These are phyloP conservation scores for Rhodomyrtus tomentosa DNA, from an alignment of 345 rosid genomes.

Conservation along the genomic window DNA sequence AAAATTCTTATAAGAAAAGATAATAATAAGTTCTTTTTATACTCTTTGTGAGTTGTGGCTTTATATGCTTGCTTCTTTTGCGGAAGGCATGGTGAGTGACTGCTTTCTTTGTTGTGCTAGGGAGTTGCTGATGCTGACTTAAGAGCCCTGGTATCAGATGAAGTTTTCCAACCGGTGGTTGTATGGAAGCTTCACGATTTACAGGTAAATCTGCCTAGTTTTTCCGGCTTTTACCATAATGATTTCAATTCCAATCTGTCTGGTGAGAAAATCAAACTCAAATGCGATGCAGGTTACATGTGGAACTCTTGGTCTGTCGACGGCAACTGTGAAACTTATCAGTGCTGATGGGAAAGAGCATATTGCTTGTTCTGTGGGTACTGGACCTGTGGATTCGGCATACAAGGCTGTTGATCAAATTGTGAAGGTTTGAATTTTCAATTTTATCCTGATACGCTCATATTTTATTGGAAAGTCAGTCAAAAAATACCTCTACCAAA, in stretches of 20 bases:
- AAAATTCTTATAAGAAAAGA: background rate
- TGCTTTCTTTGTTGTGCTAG: conserved; percentile 12
- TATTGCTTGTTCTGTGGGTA: conserved; percentile 74
- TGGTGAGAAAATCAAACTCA: background rate
- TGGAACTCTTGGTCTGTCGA: conserved; percentile 86
- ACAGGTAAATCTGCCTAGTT: conserved; percentile 40
- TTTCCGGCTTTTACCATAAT: background rate
- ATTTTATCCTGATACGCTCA: background rate
- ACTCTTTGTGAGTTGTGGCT: background rate
- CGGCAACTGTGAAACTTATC: conserved; percentile 84
- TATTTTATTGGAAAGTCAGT: background rate
- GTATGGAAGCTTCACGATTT: conserved; percentile 78
- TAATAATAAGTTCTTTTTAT: background rate
- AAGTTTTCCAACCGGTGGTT: conserved; percentile 80
- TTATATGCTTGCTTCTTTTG: background rate
- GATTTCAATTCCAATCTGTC: background rate
- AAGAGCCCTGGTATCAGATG: conserved; percentile 87
- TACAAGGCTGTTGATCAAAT: conserved; percentile 90
- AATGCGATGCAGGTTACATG: conserved; percentile 55
- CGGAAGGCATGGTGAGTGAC: background rate
- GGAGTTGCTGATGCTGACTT: conserved; percentile 88
- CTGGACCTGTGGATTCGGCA: conserved; percentile 97
- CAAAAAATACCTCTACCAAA: background rate
- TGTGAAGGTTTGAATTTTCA: conserved; percentile 40
- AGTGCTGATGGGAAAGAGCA: conserved; percentile 56